Evolutionary conservation across 441 rosid genomes (phyloP).

Genomic region (Brassica hybrid): DNA sequence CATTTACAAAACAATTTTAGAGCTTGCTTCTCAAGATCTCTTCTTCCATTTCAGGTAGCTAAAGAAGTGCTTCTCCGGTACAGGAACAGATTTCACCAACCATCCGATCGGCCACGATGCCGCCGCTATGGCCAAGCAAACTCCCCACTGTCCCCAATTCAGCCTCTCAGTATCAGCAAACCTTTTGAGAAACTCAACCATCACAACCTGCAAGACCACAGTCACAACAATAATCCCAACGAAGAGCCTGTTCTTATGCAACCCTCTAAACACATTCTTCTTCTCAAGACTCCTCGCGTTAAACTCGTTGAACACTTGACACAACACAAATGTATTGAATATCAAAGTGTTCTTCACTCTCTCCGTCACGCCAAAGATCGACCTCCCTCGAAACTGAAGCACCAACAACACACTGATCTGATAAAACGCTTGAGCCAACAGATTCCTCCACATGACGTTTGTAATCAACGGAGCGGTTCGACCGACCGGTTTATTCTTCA

Average conservation of each 20-base stretch:
- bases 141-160: slow-evolving; percentile 55
- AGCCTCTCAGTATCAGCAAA: slow-evolving; percentile 61
- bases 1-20: background rate
- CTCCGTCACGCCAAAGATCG: slow-evolving; percentile 47
- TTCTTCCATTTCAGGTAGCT: slow-evolving; percentile 53
- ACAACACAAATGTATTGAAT: slow-evolving; percentile 57
- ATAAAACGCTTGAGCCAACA: slow-evolving; percentile 52
- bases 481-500: slow-evolving; percentile 58
- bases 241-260: slow-evolving; percentile 56
- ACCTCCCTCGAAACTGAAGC: slow-evolving; percentile 52
- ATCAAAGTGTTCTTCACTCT: slow-evolving; percentile 53
- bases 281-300: slow-evolving; percentile 62
- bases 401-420: slow-evolving; percentile 50
- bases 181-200: slow-evolving; percentile 57
- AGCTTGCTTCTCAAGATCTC: slow-evolving; percentile 27
- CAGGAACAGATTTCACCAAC: slow-evolving; percentile 57
- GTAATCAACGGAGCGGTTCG: slow-evolving; percentile 52
- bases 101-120: slow-evolving; percentile 63
- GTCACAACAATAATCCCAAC: slow-evolving; percentile 50
- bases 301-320: slow-evolving; percentile 67
- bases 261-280: slow-evolving; percentile 57
- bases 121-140: slow-evolving; percentile 49
- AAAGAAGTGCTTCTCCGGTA: slow-evolving; percentile 58
- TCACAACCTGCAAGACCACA: slow-evolving; percentile 53
- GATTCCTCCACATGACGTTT: slow-evolving; percentile 62